Percentiles rank a stretch among this genome's conserved stretches.
Evolutionary conservation across 2,329 filamentous ascomycete species (phyloP).

Genomic region (Aspergillus niger): DNA sequence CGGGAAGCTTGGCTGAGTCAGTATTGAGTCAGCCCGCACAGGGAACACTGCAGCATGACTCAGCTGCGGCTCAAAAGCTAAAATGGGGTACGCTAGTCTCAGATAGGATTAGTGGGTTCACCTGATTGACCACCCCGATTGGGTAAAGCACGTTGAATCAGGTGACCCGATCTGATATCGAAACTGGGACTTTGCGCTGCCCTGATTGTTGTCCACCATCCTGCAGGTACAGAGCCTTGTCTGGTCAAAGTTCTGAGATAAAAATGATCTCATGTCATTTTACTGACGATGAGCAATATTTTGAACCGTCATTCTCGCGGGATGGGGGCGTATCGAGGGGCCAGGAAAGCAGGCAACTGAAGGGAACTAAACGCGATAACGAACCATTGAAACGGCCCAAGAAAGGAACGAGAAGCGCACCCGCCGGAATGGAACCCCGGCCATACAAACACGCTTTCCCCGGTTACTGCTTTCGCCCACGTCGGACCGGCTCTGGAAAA

Average conservation of each 20-base stretch:
- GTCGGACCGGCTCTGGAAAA: background rate
- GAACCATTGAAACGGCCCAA: background rate
- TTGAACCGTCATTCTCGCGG: no score
- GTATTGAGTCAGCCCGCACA: conserved; percentile 10
- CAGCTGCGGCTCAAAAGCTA: conserved; percentile 44
- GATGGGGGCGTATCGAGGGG: background rate
- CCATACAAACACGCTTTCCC: background rate
- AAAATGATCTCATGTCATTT: background rate
- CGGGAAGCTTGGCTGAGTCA: background rate
- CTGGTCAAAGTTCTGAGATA: no score
- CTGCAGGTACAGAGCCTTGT: background rate
- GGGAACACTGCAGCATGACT: conserved; percentile 14
- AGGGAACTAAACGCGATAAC: conserved; percentile 3
- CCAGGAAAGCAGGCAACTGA: background rate
- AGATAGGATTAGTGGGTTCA: conserved; percentile 23
- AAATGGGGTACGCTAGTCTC: conserved; percentile 26
- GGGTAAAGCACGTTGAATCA: conserved; percentile 19
- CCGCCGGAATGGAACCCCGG: background rate
- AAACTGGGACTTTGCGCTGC: background rate
- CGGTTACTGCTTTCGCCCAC: background rate
- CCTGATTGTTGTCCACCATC: background rate
- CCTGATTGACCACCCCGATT: conserved; percentile 14
- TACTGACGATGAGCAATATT: background rate
- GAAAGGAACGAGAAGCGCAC: background rate
- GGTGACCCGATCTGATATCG: conserved; percentile 18